These are phyloP conservation scores for Yarrowia bubula DNA, from an alignment of 805 yeast genomes.

Conservation along the genomic window DNA sequence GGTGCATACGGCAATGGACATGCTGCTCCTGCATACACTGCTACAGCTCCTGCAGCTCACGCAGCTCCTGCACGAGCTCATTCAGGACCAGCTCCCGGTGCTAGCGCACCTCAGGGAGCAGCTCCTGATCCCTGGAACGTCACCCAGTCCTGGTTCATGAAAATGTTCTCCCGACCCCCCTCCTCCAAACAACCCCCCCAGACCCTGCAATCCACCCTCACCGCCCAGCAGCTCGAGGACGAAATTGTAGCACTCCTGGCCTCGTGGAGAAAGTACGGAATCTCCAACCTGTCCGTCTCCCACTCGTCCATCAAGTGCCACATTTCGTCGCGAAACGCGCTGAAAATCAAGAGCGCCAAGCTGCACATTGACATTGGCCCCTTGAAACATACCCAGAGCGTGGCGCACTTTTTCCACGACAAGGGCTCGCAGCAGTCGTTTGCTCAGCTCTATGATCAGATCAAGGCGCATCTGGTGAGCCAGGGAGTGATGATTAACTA, in stretches of 20 bases:
- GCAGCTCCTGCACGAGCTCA: background rate
- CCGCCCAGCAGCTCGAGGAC: conserved; percentile 36
- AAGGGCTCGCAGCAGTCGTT: conserved; percentile 30
- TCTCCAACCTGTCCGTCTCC: conserved; percentile 35
- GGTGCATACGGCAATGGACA: too few relatives aligned
- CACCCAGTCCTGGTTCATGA: conserved; percentile 28
- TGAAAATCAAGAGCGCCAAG: conserved; percentile 38
- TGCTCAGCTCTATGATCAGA: conserved; percentile 30
- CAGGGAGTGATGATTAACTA: conserved; percentile 13
- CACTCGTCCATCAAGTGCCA: conserved; percentile 37
- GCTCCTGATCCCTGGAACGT: background rate
- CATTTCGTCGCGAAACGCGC: conserved; percentile 39
- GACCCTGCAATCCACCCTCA: conserved; percentile 35
- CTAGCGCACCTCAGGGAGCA: background rate
- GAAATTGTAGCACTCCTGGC: conserved; percentile 37
- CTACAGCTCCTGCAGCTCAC: background rate
- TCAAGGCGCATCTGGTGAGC: conserved; percentile 28
- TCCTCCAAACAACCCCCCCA: conserved; percentile 29
- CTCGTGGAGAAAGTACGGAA: conserved; percentile 43
- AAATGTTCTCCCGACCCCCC: conserved; percentile 6
- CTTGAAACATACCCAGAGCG: background rate
- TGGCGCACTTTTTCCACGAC: conserved; percentile 31
- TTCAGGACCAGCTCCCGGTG: too few relatives aligned
- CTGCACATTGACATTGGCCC: conserved; percentile 34
- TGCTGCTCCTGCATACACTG: background rate